These are phyloP conservation scores for Blastomyces silverae DNA, from an alignment of 2,329 filamentous ascomycete genomes.

Conservation along the genomic window DNA sequence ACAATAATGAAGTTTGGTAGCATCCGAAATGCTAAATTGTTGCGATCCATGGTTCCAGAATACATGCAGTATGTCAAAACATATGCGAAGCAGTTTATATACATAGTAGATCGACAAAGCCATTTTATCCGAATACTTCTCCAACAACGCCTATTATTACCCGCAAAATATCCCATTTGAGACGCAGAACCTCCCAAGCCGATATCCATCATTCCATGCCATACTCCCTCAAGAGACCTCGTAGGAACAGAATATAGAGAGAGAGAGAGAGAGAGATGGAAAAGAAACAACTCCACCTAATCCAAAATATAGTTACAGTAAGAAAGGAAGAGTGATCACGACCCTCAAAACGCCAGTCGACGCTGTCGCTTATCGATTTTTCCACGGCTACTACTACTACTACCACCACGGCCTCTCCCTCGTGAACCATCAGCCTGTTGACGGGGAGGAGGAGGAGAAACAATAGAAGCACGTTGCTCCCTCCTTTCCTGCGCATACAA, in stretches of 20 bases:
- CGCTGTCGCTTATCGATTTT: constrained; percentile 19
- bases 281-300: not conserved
- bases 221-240: not conserved
- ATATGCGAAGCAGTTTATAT: not conserved
- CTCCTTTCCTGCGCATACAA: constrained; percentile 38
- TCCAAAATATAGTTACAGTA: not conserved
- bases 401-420: not conserved
- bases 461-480: not conserved
- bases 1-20: not conserved
- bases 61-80: too few relatives aligned
- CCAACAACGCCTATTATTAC: not conserved
- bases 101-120: not conserved
- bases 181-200: not conserved
- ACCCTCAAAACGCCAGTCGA: constrained; percentile 19
- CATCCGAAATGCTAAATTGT: too few relatives aligned
- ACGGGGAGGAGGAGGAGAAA: not conserved
- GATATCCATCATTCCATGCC: not conserved
- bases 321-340: not conserved
- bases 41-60: too few relatives aligned
- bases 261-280: too few relatives aligned
- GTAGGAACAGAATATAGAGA: not conserved
- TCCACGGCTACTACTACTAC: constrained; percentile 7
- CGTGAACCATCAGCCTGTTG: not conserved
- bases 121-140: not conserved
- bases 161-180: not conserved